A percentile compares a stretch with the other conserved stretches of the same genome.
Conservation (phyloP, 1,284 basidiomycete species). For the Omphalotus olearius region DNA sequence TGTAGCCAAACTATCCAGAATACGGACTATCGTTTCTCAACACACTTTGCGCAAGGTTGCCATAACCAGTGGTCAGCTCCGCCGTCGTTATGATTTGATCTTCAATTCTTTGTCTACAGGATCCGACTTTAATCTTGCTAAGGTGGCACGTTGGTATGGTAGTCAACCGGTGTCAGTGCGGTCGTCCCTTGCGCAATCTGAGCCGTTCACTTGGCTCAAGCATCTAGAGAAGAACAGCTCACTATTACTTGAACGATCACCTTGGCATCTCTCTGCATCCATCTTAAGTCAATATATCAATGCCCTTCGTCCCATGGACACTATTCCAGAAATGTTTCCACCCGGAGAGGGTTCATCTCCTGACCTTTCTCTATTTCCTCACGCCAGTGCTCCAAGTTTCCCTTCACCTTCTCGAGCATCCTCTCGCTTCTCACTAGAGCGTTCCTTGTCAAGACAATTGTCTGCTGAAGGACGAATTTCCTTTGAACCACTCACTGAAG, state of each 20-base stretch:
- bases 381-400: slow-evolving; percentile 15
- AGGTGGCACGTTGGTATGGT: slow-evolving; percentile 56
- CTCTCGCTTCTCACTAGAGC: slow-evolving; percentile 34
- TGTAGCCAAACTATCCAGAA: slow-evolving; percentile 53
- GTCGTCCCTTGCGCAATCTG: slow-evolving; percentile 49
- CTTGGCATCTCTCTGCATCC: slow-evolving; percentile 63
- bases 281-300: slow-evolving; percentile 61
- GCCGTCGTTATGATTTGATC: slow-evolving; percentile 56
- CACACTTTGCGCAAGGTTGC: slow-evolving; percentile 60
- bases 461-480: slow-evolving; percentile 46
- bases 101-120: slow-evolving; percentile 32
- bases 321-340: slow-evolving; percentile 39
- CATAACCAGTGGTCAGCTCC: slow-evolving; percentile 62
- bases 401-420: slow-evolving; percentile 22
- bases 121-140: slow-evolving; percentile 37
- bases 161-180: slow-evolving; percentile 41
- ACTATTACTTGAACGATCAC: slow-evolving; percentile 30
- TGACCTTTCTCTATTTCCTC: slow-evolving; percentile 27
- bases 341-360: slow-evolving; percentile 26
- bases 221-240: slow-evolving; percentile 47
- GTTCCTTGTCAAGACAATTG: slow-evolving; percentile 35
- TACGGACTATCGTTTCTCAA: slow-evolving; percentile 44
- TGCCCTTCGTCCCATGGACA: slow-evolving; percentile 37
- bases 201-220: slow-evolving; percentile 69
- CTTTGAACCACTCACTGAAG: slow-evolving; percentile 41